phyloP scores from a whole-genome alignment of 345 rosid species.

The Tarenaya hassleriana region DNA sequence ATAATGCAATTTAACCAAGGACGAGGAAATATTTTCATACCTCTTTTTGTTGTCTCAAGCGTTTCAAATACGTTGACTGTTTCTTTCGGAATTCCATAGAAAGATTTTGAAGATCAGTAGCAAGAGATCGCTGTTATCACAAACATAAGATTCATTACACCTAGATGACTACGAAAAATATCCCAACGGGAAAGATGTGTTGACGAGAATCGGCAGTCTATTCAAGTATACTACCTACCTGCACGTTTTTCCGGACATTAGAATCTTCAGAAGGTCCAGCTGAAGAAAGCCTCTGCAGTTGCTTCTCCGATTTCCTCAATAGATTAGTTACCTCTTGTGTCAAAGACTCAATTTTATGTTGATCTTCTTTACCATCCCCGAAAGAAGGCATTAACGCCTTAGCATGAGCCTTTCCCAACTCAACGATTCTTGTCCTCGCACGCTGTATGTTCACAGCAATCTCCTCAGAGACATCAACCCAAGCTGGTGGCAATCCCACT shows the following conservation, averaged over 20 bases:
- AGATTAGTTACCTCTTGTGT: constrained; percentile 76
- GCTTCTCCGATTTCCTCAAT: constrained; percentile 77
- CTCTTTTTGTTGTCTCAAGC: constrained; percentile 86
- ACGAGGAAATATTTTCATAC: constrained; percentile 28
- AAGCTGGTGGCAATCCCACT: constrained; percentile 84
- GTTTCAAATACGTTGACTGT: constrained; percentile 87
- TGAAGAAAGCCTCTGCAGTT: constrained; percentile 60
- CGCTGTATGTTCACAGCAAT: constrained; percentile 73
- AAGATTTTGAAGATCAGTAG: constrained; percentile 85
- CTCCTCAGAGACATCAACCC: constrained; percentile 97
- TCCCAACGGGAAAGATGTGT: neutral
- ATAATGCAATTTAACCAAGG: neutral
- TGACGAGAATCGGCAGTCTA: neutral
- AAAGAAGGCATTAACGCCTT: constrained; percentile 98
- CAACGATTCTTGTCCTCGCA: constrained; percentile 64
- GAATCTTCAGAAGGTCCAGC: constrained; percentile 87
- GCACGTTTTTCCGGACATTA: constrained; percentile 88
- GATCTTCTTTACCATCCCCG: constrained; percentile 96
- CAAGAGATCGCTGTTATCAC: constrained; percentile 62
- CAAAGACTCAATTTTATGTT: constrained; percentile 69
- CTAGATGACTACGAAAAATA: neutral
- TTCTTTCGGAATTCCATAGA: constrained; percentile 94
- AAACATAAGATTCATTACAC: neutral
- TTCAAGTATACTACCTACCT: constrained; percentile 41
- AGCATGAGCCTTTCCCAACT: constrained; percentile 81